Evolutionary conservation across 1,284 basidiomycete genomes (phyloP).

Genomic region (Apiotrichum siamense): DNA sequence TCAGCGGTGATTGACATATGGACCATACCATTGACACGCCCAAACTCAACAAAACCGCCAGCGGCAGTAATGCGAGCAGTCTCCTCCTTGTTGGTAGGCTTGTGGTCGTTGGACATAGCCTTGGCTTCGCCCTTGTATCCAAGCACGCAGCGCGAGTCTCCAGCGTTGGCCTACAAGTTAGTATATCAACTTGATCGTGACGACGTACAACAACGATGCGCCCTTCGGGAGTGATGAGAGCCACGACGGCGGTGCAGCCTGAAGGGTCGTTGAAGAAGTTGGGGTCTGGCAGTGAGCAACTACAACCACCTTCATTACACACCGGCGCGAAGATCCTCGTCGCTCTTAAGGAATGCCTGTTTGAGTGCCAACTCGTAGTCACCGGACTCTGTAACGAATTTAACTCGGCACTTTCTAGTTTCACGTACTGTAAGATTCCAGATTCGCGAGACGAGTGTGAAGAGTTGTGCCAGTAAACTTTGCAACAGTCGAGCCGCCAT

Average conservation of each 20-base stretch:
- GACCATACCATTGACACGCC: constrained; percentile 84
- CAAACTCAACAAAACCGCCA: constrained; percentile 97
- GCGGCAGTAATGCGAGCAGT: constrained; percentile 79
- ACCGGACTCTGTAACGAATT: constrained; percentile 49
- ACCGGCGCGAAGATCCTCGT: constrained; percentile 88
- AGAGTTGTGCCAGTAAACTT: constrained; percentile 85
- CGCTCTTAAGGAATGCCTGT: constrained; percentile 84
- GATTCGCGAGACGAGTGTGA: constrained; percentile 68
- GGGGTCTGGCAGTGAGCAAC: constrained; percentile 57
- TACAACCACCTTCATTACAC: constrained; percentile 36
- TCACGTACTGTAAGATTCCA: constrained; percentile 61
- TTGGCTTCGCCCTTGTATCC: constrained; percentile 78
- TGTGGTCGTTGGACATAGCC: constrained; percentile 90
- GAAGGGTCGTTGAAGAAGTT: constrained; percentile 85
- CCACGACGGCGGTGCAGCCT: constrained; percentile 92
- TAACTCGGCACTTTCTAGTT: background rate
- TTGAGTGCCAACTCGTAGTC: constrained; percentile 76
- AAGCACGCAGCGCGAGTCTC: constrained; percentile 92
- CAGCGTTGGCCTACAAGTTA: constrained; percentile 77
- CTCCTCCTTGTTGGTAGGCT: constrained; percentile 85
- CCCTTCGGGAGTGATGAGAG: constrained; percentile 68
- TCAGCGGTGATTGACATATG: background rate
- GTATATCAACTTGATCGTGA: background rate
- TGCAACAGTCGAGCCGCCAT: constrained; percentile 87
- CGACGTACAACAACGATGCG: constrained; percentile 72